These are phyloP conservation scores for Cladosporium sp. DNA, from an alignment of 2,329 filamentous ascomycete species.

Conservation along the genomic window DNA sequence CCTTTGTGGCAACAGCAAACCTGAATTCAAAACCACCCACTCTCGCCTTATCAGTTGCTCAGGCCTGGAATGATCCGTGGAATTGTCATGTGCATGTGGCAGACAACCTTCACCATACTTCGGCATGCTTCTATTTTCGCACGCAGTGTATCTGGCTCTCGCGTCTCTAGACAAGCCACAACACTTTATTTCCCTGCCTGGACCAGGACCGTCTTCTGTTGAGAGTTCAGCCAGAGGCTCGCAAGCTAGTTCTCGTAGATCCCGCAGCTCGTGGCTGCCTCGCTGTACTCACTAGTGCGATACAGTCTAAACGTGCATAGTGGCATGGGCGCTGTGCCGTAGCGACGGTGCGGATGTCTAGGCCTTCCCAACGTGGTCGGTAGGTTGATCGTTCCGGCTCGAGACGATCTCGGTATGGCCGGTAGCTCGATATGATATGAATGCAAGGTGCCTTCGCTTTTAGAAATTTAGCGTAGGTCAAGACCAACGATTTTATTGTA, in stretches of 20 bases:
- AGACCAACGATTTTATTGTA: neutral
- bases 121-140: neutral
- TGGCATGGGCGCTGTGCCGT: neutral
- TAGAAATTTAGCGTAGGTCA: neutral
- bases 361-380: neutral
- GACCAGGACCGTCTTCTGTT: neutral
- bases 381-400: neutral
- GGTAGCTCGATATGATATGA: conserved; percentile 1
- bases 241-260: neutral
- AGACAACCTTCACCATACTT: neutral
- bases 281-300: conserved; percentile 2
- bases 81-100: neutral
- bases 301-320: neutral
- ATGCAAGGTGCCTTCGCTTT: neutral
- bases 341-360: neutral
- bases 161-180: conserved; percentile 3
- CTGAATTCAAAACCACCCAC: neutral
- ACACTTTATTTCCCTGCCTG: neutral
- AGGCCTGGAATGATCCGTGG: neutral
- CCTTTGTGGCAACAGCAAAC: neutral
- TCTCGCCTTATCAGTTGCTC: neutral
- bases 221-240: neutral
- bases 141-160: neutral
- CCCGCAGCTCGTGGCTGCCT: neutral
- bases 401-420: neutral